Base-by-base conservation (phyloP, 2,329 filamentous ascomycete species). In the Alternaria rosae region DNA sequence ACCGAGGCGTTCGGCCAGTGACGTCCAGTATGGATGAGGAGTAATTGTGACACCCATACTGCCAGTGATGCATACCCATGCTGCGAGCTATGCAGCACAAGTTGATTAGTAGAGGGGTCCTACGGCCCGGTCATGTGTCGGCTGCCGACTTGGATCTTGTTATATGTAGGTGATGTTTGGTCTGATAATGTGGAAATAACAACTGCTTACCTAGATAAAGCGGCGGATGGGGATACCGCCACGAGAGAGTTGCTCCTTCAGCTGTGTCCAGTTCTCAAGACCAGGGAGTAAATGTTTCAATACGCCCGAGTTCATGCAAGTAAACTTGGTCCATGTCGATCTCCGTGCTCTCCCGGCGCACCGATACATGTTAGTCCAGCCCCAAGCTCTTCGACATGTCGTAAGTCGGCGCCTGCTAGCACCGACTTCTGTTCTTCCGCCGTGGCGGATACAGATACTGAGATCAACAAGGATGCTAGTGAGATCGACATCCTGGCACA, bases 321-420 rank as follows among this genome's bases (percentile, higher is more conserved):
- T 47, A 20, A 41, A 51, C 47, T 44, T 57, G 59, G 26, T 45
- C 53, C 54, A 64, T 68, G 64, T 62, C 58, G 65, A 68, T 67
- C 64, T 62, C 23, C 53, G 64, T 55, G 48, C 59, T 52, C 38
- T 48, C 60, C 63, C 54, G 43, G 51, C 51, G 44, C 25, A 63
- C 64, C 43, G 57, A 62, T 48, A 54, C 57, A 62, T 45, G 43
- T 56, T 53, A 56, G 59, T 63, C 52, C 56, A 62, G 54, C 60
- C 43, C 57, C 51, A 57, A 62, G 26, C 55, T 47, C 41, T 57
- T 60, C 55, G 61, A 56, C 30, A 63, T 70, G 64, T 69, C 67
- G 70, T 68, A 72, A 58, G 53, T 74, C 72, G 72, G 72, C 57
- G 55, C 60, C 58, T 43, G 30, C 26, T 53, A 64, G 38, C 57